These are phyloP conservation scores for Miamiensis avidus DNA, from an alignment of 169 alveolate species.

Conservation along the genomic window DNA sequence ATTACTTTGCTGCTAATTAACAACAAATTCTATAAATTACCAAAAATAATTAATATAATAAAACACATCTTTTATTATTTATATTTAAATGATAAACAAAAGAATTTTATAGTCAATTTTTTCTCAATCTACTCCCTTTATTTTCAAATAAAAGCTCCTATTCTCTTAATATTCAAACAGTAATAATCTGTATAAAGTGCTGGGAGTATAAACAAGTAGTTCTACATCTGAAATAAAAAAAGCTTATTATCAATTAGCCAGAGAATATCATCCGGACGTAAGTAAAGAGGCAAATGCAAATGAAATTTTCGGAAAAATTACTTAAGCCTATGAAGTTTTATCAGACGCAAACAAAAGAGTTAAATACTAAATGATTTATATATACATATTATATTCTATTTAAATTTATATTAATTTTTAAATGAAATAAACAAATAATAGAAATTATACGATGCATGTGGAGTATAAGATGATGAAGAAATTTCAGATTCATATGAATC, in stretches of 20 bases:
- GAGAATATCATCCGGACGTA: slow-evolving; percentile 93
- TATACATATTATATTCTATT: not conserved
- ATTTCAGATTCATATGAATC: not conserved
- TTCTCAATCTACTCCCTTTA: no score
- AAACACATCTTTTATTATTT: no score
- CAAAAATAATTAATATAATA: no score
- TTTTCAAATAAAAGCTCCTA: no score
- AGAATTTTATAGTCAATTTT: no score
- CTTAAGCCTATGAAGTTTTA: slow-evolving; percentile 73
- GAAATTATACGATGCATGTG: slow-evolving; percentile 26
- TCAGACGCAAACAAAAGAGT: slow-evolving; percentile 41
- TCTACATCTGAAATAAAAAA: slow-evolving; percentile 85
- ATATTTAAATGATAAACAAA: no score
- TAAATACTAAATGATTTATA: no score
- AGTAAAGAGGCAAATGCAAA: slow-evolving; percentile 66
- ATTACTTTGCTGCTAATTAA: no score
- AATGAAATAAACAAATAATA: no score
- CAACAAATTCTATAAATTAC: no score
- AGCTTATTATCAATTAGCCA: slow-evolving; percentile 91
- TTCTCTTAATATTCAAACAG: not conserved
- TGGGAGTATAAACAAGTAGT: slow-evolving; percentile 80
- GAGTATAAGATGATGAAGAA: not conserved
- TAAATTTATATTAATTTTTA: no score
- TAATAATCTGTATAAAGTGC: slow-evolving; percentile 52
- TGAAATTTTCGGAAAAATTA: slow-evolving; percentile 68